phyloP scores from a whole-genome alignment of 2,329 filamentous ascomycete species.

The Fusarium secorum region DNA sequence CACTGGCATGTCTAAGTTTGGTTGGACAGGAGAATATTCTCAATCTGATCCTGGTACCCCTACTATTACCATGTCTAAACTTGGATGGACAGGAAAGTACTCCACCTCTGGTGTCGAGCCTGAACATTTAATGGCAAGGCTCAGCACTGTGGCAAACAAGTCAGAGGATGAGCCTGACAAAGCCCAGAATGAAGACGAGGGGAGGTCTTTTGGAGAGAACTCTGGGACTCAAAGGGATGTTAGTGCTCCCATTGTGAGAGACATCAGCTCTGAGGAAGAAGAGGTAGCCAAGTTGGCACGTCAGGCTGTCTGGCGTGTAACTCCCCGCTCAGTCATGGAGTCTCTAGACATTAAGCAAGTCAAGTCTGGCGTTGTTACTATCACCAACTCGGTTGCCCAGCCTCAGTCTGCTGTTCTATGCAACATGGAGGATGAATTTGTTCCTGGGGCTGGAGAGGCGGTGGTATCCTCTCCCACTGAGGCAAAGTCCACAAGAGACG shows the following conservation, averaged over 20 bases:
- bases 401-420: not conserved
- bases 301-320: not conserved
- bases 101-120: not conserved
- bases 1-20: not conserved
- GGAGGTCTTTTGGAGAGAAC: rapidly evolving
- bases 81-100: not conserved
- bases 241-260: no score
- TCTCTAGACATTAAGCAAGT: not conserved
- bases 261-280: not conserved
- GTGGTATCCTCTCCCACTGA: not conserved
- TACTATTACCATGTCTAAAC: not conserved
- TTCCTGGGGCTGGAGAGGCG: not conserved
- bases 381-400: not conserved
- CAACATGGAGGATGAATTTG: not conserved
- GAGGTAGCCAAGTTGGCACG: not conserved
- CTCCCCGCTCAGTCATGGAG: not conserved
- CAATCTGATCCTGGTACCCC: not conserved
- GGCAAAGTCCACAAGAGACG: no score
- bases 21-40: not conserved
- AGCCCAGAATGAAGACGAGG: not conserved
- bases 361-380: not conserved
- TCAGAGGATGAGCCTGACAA: not conserved
- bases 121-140: not conserved
- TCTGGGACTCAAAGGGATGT: rapidly evolving
- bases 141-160: not conserved